Evolutionary conservation across 305 asterid species (phyloP), one percentile per base, ranked within the genome.

Genomic region (Ilex paraguariensis): DNA sequence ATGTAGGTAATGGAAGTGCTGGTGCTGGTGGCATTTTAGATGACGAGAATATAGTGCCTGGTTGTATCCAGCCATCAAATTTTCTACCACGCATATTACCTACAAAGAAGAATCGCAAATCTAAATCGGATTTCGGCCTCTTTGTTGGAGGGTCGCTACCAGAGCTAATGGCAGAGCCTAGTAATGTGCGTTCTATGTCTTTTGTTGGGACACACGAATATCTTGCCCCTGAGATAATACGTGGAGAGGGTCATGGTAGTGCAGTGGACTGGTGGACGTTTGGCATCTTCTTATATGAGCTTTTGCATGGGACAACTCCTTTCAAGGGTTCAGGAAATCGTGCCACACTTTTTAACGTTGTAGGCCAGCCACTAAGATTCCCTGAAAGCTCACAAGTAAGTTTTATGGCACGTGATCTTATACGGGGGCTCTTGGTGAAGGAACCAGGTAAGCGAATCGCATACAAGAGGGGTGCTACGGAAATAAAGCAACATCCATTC

Each of bases 231-330:
- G 98, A 91, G 78, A 91, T 91, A 57, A 83, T 91, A 31, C 88
- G 91, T 1, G 96, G 98, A 15, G 95, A 91, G 72, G 96, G 96
- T 0, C 96, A 91, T 31, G 96, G 96, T 7, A 91, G 98, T 59
- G 98, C 98, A 10, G 98, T 91, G 57, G 98, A 91, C 60, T 91
- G 98, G 98, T 91, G 98, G 98, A 91, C 98, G 0, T 88, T 86
- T 14, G 98, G 98, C 6, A 91, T 91, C 32, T 91, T 91, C 79
- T 64, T 91, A 59, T 91, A 88, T 10, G 98, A 91, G 77, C 94
- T 91, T 46, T 57, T 91, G 17, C 94, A 78, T 13, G 98, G 98
- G 31, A 88, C 82, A 13, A 91, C 98, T 0, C 98, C 98, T 12
- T 91, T 91, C 62, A 91, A 91, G 66, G 97, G 97, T 0, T 48